phyloP scores from a whole-genome alignment of 352 stramenopile genomes.

The Peronospora belbahrii region DNA sequence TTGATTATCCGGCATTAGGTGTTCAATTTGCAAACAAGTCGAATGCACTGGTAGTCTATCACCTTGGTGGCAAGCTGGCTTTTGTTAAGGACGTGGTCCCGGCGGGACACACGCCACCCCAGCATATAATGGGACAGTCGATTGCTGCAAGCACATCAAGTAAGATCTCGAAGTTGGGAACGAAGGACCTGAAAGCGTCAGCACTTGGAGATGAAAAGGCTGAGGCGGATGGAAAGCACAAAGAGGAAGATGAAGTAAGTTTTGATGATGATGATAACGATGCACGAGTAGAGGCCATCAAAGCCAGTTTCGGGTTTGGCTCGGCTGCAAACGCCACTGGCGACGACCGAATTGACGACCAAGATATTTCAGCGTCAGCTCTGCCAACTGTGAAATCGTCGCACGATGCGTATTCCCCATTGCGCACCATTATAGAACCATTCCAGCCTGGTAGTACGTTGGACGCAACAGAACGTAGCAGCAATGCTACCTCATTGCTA shows the following conservation, averaged over 20 bases:
- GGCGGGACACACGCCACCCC: slow-evolving; percentile 42
- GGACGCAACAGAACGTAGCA: slow-evolving; percentile 25
- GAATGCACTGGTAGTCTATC: slow-evolving; percentile 51
- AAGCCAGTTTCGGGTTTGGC: slow-evolving; percentile 76
- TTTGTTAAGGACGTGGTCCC: slow-evolving; percentile 65
- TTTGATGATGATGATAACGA: slow-evolving; percentile 63
- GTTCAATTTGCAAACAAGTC: slow-evolving; percentile 52
- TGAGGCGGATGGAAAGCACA: slow-evolving; percentile 25
- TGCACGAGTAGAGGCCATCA: slow-evolving; percentile 70
- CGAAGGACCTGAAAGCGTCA: slow-evolving; percentile 25
- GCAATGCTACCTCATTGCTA: slow-evolving; percentile 37
- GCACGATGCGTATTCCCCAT: slow-evolving; percentile 4
- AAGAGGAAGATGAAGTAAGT: slow-evolving; percentile 31
- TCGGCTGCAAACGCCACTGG: slow-evolving; percentile 18
- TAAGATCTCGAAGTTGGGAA: slow-evolving; percentile 13
- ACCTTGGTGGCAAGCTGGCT: slow-evolving; percentile 49
- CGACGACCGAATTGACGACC: slow-evolving; percentile 20
- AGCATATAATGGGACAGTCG: slow-evolving; percentile 24
- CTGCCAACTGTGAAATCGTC: slow-evolving; percentile 3
- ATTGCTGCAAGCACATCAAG: not conserved
- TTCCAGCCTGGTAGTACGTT: slow-evolving; percentile 59
- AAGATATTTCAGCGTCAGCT: slow-evolving; percentile 5
- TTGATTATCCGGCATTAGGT: slow-evolving; percentile 48
- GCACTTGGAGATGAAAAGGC: slow-evolving; percentile 48
- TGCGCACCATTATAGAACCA: slow-evolving; percentile 39